A percentile compares a stretch with the other conserved stretches of the same genome.
These are phyloP conservation scores for Plasmodium blacklocki DNA, from an alignment of 169 alveolate genomes.

Conservation along the genomic window DNA sequence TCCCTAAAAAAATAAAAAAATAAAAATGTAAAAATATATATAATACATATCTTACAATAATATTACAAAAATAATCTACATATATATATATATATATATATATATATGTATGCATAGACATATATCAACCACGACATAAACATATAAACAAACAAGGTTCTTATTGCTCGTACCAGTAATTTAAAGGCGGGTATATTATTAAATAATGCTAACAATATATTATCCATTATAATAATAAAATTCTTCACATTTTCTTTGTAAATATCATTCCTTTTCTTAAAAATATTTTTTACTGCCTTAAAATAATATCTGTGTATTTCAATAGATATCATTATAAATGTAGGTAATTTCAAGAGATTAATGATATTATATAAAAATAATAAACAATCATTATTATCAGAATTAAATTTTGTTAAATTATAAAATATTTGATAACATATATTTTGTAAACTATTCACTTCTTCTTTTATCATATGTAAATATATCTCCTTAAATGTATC, in stretches of 20 bases:
- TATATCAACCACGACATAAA: background rate
- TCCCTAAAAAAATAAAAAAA: slow-evolving; percentile 31
- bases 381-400: slow-evolving; percentile 35
- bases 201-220: slow-evolving; percentile 12
- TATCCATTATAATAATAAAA: slow-evolving; percentile 37
- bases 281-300: slow-evolving; percentile 42
- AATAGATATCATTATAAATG: slow-evolving; percentile 52
- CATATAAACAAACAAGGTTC: background rate
- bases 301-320: slow-evolving; percentile 67
- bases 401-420: slow-evolving; percentile 38
- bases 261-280: slow-evolving; percentile 34
- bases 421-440: slow-evolving; percentile 49
- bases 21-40: background rate
- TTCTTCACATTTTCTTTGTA: slow-evolving; percentile 23
- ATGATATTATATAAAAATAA: slow-evolving; percentile 20
- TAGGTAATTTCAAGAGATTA: slow-evolving; percentile 40
- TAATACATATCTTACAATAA: background rate
- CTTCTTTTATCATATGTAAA: slow-evolving; percentile 36
- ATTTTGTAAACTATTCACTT: slow-evolving; percentile 24
- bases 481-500: slow-evolving; percentile 38
- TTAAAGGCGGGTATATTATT: slow-evolving; percentile 45
- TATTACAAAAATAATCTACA: slow-evolving; percentile 2
- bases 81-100: background rate
- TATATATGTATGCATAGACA: background rate
- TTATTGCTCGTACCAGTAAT: slow-evolving; percentile 29